Evolutionary conservation across 306 rosid genomes (phyloP).

Genomic region (Acacia melanoxylon): DNA sequence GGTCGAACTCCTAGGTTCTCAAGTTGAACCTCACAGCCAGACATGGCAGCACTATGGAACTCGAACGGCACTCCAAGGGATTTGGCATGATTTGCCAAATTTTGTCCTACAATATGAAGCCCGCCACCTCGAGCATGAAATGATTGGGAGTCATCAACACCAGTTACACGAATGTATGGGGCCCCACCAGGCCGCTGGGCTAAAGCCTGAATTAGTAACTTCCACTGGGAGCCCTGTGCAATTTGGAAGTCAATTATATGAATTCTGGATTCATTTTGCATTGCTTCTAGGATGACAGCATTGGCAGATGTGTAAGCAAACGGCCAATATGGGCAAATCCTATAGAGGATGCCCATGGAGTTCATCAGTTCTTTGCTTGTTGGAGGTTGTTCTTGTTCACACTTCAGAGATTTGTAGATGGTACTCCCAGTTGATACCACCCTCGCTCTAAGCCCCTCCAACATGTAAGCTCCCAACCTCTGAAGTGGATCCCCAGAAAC

Average conservation of each 20-base stretch:
- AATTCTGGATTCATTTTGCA: slow-evolving; percentile 63
- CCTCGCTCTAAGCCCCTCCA: slow-evolving; percentile 94
- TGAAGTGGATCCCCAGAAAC: slow-evolving; percentile 77
- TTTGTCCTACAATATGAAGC: slow-evolving; percentile 66
- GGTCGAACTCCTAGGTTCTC: slow-evolving; percentile 50
- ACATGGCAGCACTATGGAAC: slow-evolving; percentile 78
- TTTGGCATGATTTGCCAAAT: slow-evolving; percentile 45
- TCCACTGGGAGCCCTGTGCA: slow-evolving; percentile 87
- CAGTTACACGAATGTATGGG: slow-evolving; percentile 70
- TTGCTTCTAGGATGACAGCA: slow-evolving; percentile 61
- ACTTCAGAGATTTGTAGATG: slow-evolving; percentile 75
- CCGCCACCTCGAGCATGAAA: slow-evolving; percentile 90
- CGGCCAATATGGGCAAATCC: slow-evolving; percentile 74
- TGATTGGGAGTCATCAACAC: slow-evolving; percentile 88
- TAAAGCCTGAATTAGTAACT: slow-evolving; percentile 59
- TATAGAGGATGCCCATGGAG: slow-evolving; percentile 68
- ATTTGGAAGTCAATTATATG: slow-evolving; percentile 96
- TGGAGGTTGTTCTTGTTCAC: slow-evolving; percentile 56
- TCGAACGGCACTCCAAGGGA: slow-evolving; percentile 61
- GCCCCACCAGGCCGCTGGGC: slow-evolving; percentile 59
- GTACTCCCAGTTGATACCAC: slow-evolving; percentile 76
- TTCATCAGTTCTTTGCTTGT: slow-evolving; percentile 71
- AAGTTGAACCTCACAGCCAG: slow-evolving; percentile 59
- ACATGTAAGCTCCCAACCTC: slow-evolving; percentile 89
- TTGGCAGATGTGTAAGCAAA: slow-evolving; percentile 80